phyloP scores from a whole-genome alignment of 2,329 filamentous ascomycete genomes.

The Penicillium verrucosum region DNA sequence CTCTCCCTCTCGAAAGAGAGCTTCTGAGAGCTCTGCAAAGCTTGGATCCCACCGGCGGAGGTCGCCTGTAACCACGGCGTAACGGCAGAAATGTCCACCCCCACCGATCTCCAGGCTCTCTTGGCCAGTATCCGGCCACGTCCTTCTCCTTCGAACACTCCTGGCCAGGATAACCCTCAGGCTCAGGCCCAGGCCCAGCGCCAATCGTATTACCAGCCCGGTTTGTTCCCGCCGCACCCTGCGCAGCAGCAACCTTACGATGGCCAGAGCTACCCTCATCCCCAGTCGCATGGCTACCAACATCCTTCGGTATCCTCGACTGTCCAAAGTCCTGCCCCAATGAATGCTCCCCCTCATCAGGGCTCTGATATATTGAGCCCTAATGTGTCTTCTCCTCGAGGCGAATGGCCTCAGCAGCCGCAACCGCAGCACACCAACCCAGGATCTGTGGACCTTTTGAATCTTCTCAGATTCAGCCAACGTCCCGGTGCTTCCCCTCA shows the following conservation, averaged over 20 bases:
- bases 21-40: constrained; percentile 26
- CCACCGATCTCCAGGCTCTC: constrained; percentile 47
- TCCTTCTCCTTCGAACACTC: constrained; percentile 32
- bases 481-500: constrained; percentile 33
- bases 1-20: constrained; percentile 34
- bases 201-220: constrained; percentile 28
- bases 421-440: constrained; percentile 40
- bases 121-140: constrained; percentile 46
- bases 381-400: constrained; percentile 45
- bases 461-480: constrained; percentile 63
- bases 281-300: constrained; percentile 46
- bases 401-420: constrained; percentile 42
- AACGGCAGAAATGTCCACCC: constrained; percentile 48
- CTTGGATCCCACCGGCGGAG: constrained; percentile 27
- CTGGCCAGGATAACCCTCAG: constrained; percentile 27
- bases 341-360: constrained; percentile 55
- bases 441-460: constrained; percentile 58
- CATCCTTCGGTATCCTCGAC: constrained; percentile 58
- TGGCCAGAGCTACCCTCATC: constrained; percentile 33
- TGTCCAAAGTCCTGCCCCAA: constrained; percentile 54
- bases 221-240: constrained; percentile 31
- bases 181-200: constrained; percentile 26
- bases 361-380: constrained; percentile 59
- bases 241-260: constrained; percentile 31
- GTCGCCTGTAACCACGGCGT: constrained; percentile 31